These are phyloP conservation scores for Rhynchosporium graminicola DNA, from an alignment of 2,329 filamentous ascomycete genomes.

Conservation along the genomic window DNA sequence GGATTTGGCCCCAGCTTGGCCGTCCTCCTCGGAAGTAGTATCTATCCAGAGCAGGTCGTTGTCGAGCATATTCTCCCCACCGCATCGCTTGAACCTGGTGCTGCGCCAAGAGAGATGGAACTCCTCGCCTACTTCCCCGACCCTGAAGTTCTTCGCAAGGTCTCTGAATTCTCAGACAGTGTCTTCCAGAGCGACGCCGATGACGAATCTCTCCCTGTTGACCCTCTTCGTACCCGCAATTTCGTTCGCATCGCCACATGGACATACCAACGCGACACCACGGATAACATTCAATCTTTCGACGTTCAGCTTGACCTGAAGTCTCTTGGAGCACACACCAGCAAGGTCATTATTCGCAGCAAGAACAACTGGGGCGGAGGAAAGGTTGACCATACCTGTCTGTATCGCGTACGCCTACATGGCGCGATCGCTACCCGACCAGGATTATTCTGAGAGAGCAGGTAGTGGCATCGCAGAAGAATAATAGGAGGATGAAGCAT, in stretches of 20 bases:
- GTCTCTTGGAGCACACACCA: slow-evolving; percentile 49
- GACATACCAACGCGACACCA: slow-evolving; percentile 50
- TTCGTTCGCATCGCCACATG: slow-evolving; percentile 62
- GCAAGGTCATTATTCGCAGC: slow-evolving; percentile 56
- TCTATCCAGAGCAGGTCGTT: slow-evolving; percentile 69
- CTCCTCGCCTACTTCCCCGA: slow-evolving; percentile 64
- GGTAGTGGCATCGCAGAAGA: no score
- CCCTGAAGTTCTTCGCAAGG: slow-evolving; percentile 36
- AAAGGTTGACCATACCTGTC: slow-evolving; percentile 57
- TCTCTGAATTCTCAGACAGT: slow-evolving; percentile 41
- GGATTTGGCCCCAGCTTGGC: slow-evolving; percentile 62
- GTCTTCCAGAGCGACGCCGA: slow-evolving; percentile 43
- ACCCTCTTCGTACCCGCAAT: slow-evolving; percentile 37
- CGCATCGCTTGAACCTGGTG: slow-evolving; percentile 60
- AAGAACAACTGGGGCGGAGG: slow-evolving; percentile 58
- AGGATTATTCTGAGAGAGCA: slow-evolving; percentile 1
- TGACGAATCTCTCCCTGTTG: slow-evolving; percentile 16
- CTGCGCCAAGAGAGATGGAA: slow-evolving; percentile 69
- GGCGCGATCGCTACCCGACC: slow-evolving; percentile 40
- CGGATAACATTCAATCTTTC: slow-evolving; percentile 51
- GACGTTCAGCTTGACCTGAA: slow-evolving; percentile 52
- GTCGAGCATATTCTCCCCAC: slow-evolving; percentile 69
- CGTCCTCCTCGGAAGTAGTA: slow-evolving; percentile 57
- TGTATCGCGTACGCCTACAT: slow-evolving; percentile 64
- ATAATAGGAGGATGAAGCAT: neutral